Conservation (phyloP, 495 filamentous ascomycete species). For the Aspergillus sclerotiicarbonarius region DNA sequence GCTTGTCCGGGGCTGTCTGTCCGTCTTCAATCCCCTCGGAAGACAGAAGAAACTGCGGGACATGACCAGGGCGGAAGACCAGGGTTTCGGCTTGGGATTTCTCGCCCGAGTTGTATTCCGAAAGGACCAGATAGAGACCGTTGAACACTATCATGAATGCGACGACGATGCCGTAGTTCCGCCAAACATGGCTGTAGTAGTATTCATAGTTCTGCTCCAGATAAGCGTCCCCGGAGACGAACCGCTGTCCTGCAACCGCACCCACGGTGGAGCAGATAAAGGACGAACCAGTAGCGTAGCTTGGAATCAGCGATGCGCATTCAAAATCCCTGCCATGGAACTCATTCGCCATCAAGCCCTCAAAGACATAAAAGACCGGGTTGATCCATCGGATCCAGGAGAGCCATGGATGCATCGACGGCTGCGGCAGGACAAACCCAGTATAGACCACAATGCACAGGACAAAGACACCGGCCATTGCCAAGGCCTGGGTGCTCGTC, state of each 20-base stretch:
- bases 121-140: slow-evolving; percentile 32
- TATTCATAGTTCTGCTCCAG: slow-evolving; percentile 54
- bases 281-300: slow-evolving; percentile 37
- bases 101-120: slow-evolving; percentile 33
- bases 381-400: slow-evolving; percentile 44
- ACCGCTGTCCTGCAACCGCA: slow-evolving; percentile 43
- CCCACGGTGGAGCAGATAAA: slow-evolving; percentile 52
- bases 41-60: slow-evolving; percentile 19
- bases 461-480: slow-evolving; percentile 40
- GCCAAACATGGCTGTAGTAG: slow-evolving; percentile 55
- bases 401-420: slow-evolving; percentile 48
- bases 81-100: slow-evolving; percentile 35
- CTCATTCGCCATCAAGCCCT: slow-evolving; percentile 47
- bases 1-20: slow-evolving; percentile 5
- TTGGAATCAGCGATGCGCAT: slow-evolving; percentile 40
- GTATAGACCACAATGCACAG: slow-evolving; percentile 42
- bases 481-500: slow-evolving; percentile 42
- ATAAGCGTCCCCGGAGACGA: slow-evolving; percentile 50
- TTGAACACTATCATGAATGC: slow-evolving; percentile 59
- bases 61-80: slow-evolving; percentile 37
- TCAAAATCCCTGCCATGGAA: slow-evolving; percentile 52
- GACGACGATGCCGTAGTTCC: slow-evolving; percentile 61
- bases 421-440: slow-evolving; percentile 39
- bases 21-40: slow-evolving; percentile 25
- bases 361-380: slow-evolving; percentile 40